Percentiles rank a stretch among this genome's conserved stretches.
phyloP scores from a whole-genome alignment of 192 early-diverging fungal genomes.

The Podila horticola region DNA sequence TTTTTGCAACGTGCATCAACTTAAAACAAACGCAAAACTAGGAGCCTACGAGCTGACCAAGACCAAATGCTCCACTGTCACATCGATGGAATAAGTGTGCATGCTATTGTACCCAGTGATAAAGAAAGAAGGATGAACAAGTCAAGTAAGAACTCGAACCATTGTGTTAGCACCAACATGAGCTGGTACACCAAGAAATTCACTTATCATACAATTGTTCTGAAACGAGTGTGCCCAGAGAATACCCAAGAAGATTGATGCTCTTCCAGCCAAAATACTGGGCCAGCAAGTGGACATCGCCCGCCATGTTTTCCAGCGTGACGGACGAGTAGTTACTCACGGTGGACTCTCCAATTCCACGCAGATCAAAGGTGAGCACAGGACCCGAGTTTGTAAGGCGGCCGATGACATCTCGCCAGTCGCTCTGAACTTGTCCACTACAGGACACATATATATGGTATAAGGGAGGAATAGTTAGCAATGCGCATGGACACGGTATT shows the following conservation, averaged over 20 bases:
- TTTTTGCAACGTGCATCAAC: too few relatives aligned
- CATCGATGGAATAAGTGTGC: too few relatives aligned
- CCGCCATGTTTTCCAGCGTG: constrained; percentile 2
- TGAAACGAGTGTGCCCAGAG: constrained; percentile 3
- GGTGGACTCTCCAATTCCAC: constrained; percentile 9
- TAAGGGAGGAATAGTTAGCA: background rate
- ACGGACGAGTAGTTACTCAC: background rate
- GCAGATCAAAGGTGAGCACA: background rate
- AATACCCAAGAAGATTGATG: constrained; percentile 4
- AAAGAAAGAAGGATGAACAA: too few relatives aligned
- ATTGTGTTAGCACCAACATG: too few relatives aligned
- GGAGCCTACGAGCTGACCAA: too few relatives aligned
- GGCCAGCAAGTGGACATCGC: constrained; percentile 2
- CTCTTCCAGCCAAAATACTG: constrained; percentile 5
- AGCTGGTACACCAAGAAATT: too few relatives aligned
- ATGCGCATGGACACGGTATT: background rate
- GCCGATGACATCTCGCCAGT: constrained; percentile 6
- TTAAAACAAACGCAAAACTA: too few relatives aligned
- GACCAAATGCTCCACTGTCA: too few relatives aligned
- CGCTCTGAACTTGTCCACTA: constrained; percentile 12
- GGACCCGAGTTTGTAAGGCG: background rate
- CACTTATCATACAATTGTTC: constrained; percentile 1
- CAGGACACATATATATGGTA: too few relatives aligned
- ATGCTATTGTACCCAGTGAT: too few relatives aligned
- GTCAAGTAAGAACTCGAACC: too few relatives aligned